Conservation (phyloP, 768 basidiomycete genomes). For the Cystobasidiopsis lactophilus region DNA sequence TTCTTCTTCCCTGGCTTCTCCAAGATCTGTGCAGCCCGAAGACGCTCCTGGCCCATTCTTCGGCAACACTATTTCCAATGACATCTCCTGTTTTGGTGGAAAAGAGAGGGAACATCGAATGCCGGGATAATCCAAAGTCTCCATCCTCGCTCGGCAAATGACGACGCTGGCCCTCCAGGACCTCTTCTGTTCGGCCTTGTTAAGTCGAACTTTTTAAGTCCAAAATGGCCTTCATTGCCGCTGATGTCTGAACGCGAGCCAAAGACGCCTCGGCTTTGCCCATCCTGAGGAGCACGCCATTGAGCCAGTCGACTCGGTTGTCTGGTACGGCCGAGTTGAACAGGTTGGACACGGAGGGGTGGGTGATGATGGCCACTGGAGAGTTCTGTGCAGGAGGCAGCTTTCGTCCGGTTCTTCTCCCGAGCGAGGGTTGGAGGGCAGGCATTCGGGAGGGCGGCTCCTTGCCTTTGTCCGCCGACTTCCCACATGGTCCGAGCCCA, state of each 20-base stretch:
- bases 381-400: not conserved
- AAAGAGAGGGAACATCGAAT: constrained; percentile 33
- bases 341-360: not conserved
- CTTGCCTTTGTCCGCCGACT: not conserved
- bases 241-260: constrained; percentile 50
- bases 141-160: constrained; percentile 71
- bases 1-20: constrained; percentile 61
- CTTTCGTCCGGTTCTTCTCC: not conserved
- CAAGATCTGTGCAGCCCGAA: constrained; percentile 41
- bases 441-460: not conserved
- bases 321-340: not conserved
- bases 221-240: constrained; percentile 54
- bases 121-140: constrained; percentile 64
- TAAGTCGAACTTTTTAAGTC: too few species aligned
- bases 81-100: too few species aligned
- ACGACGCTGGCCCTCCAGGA: constrained; percentile 59
- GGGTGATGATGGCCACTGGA: too few species aligned
- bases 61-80: too few species aligned
- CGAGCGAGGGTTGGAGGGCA: not conserved
- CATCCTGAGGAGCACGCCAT: not conserved
- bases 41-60: not conserved
- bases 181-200: constrained; percentile 45
- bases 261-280: constrained; percentile 22
- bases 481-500: too few species aligned
- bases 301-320: not conserved